Evolutionary conservation across 2,329 filamentous ascomycete genomes (phyloP).

Genomic region (Aaosphaeria pasadenensis): DNA sequence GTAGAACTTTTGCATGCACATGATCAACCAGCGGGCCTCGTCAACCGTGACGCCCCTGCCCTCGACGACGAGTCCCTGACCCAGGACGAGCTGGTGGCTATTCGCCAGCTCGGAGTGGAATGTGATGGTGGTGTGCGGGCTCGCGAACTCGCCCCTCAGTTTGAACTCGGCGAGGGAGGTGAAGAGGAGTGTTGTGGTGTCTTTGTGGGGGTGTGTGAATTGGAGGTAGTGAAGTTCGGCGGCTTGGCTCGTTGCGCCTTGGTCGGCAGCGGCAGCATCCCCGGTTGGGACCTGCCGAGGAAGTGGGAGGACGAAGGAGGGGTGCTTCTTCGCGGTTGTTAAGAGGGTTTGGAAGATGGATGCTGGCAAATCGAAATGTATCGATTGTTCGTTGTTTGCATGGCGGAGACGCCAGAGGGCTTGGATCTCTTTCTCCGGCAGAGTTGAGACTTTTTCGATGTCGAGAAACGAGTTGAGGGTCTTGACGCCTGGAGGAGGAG

Average conservation of each 20-base stretch:
- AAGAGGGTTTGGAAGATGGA: slow-evolving; percentile 73
- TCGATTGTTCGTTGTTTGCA: slow-evolving; percentile 65
- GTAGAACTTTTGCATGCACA: slow-evolving; percentile 96
- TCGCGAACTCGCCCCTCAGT: slow-evolving; percentile 80
- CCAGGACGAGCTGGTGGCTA: slow-evolving; percentile 75
- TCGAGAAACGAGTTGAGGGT: slow-evolving; percentile 70
- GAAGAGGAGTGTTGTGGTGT: slow-evolving; percentile 68
- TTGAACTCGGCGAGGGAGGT: slow-evolving; percentile 94
- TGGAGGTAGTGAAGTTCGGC: slow-evolving; percentile 96
- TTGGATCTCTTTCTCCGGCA: slow-evolving; percentile 79
- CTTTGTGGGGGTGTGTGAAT: slow-evolving; percentile 80
- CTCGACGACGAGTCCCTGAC: slow-evolving; percentile 78
- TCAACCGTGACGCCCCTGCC: slow-evolving; percentile 72
- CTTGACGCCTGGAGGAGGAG: slow-evolving; percentile 53
- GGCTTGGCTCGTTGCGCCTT: slow-evolving; percentile 47
- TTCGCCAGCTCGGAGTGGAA: slow-evolving; percentile 80
- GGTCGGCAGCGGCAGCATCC: not conserved
- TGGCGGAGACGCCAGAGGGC: slow-evolving; percentile 88
- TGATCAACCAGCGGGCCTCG: slow-evolving; percentile 84
- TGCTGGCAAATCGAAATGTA: slow-evolving; percentile 80
- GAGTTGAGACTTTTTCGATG: slow-evolving; percentile 68
- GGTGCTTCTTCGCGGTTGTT: slow-evolving; percentile 67
- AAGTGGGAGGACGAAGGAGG: slow-evolving; percentile 88
- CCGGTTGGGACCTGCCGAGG: slow-evolving; percentile 53
- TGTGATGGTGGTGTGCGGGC: slow-evolving; percentile 90